A percentile compares a stretch with the other conserved stretches of the same genome.
phyloP scores from a whole-genome alignment of 164 flowering plant species.

The Kingdonia uniflora region DNA sequence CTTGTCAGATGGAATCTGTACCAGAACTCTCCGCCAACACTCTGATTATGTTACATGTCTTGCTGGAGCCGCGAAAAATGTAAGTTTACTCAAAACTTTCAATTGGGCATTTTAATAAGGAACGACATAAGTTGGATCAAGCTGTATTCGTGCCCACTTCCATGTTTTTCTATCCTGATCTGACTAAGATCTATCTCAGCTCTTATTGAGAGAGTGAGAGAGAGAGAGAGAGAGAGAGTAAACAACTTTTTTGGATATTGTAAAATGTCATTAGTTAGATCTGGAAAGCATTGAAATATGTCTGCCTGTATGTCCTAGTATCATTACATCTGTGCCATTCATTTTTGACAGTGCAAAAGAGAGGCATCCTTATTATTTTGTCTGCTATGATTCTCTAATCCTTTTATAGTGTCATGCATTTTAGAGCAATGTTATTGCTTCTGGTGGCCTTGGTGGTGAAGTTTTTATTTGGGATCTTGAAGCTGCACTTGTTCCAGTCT shows the following conservation, averaged over 20 bases:
- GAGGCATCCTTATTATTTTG: neutral
- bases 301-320: too few species aligned
- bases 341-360: neutral
- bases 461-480: conserved; percentile 97
- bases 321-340: too few species aligned
- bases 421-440: conserved; percentile 92
- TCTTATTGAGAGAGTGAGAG: too few species aligned
- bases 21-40: conserved; percentile 77
- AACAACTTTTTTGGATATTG: too few species aligned
- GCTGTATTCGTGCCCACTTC: too few species aligned
- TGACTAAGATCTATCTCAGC: too few species aligned
- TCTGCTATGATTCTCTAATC: conserved; percentile 35
- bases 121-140: too few species aligned
- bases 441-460: conserved; percentile 99
- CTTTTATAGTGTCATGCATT: conserved; percentile 59
- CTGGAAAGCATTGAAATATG: neutral
- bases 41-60: conserved; percentile 96
- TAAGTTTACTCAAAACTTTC: conserved; percentile 31
- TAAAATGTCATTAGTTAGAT: too few species aligned
- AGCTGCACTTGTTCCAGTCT: conserved; percentile 62
- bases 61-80: conserved; percentile 81
- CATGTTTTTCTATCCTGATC: too few species aligned
- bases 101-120: too few species aligned
- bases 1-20: conserved; percentile 75
- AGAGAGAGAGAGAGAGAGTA: too few species aligned